Percentiles rank a stretch among this genome's conserved stretches.
Evolutionary conservation across 148 eudicot species (phyloP).

Genomic region (Drosera capensis): DNA sequence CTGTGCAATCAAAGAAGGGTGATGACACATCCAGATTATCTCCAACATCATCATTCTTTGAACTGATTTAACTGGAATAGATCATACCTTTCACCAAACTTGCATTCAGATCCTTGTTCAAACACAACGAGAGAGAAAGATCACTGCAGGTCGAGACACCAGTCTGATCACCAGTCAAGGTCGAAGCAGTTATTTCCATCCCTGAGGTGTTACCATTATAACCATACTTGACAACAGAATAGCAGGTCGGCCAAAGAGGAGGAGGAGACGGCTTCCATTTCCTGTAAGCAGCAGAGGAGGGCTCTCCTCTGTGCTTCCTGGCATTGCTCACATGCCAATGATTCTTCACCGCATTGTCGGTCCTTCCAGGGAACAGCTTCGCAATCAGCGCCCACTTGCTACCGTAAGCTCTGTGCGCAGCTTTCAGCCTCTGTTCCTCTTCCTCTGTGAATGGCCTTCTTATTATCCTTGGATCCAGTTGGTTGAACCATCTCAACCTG

Average conservation of each 20-base stretch:
- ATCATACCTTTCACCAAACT: too few species aligned
- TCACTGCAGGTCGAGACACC: too few species aligned
- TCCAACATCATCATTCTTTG: too few species aligned
- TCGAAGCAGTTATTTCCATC: too few species aligned
- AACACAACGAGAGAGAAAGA: too few species aligned
- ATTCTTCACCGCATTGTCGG: slow-evolving; percentile 1
- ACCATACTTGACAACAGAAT: too few species aligned
- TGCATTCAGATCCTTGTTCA: too few species aligned
- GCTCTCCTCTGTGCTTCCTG: not conserved
- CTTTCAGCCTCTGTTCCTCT: slow-evolving; percentile 1
- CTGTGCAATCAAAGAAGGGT: too few species aligned
- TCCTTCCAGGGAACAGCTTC: not conserved
- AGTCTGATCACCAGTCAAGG: too few species aligned
- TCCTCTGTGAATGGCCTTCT: not conserved
- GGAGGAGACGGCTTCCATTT: not conserved
- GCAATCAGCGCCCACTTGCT: not conserved
- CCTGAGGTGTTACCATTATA: too few species aligned
- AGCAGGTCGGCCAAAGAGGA: not conserved
- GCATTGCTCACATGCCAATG: not conserved
- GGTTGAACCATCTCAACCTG: slow-evolving; percentile 2
- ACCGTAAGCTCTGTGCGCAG: slow-evolving; percentile 1
- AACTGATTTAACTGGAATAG: too few species aligned
- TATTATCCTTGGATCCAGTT: not conserved
- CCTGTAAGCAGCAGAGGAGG: not conserved
- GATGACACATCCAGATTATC: too few species aligned